Evolutionary conservation across 2,329 filamentous ascomycete genomes (phyloP), one percentile per base, ranked within the genome.

Genomic region (Alternaria longipes): DNA sequence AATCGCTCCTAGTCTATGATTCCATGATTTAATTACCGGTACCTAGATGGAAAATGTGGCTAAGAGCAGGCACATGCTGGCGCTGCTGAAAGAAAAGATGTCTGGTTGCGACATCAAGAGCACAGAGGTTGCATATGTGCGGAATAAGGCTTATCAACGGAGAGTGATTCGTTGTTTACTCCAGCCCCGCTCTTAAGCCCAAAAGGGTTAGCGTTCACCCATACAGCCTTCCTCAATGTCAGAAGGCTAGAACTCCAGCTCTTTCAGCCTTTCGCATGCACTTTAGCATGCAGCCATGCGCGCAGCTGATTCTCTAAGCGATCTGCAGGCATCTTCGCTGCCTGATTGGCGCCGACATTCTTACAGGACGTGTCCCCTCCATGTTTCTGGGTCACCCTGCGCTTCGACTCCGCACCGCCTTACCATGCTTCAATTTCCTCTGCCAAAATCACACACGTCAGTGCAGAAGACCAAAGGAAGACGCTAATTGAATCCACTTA

Each of bases 401-500:
- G 28, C 3, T 30, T 30, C 8, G 28, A 3, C 3, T 30, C 8
- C 28, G 28, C 3, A 9, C 28, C 8, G 3, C 28, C 8, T 30
- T 2, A 8, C 28, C 8, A 3, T 30, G 3, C 28, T 30, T 3
- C 1, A 11, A 30, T 8, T 30, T 8, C 28, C 4, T 30, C 28
- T 30, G 11, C 28, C 3, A 3, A 2, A 8, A 30, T 3, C 9
- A 9, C 8, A 11, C 4, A 2, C 3, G 8, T 4, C 2, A 8
- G 1, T 30, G 8, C 28, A 3, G 28, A 30, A 3, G 6, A 2
- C 9, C 2, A 30, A 9, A 30, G 1, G 8, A 30, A 11, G 28
- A 3, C 9, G 28, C 8, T 7, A 8, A 3, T 30, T 30, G 0
- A 30, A 8, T 8, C 11, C 2, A 3, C 6, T 1, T 0, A 30